phyloP scores from a whole-genome alignment of 805 yeast genomes.

The Metschnikowia lachancei region DNA sequence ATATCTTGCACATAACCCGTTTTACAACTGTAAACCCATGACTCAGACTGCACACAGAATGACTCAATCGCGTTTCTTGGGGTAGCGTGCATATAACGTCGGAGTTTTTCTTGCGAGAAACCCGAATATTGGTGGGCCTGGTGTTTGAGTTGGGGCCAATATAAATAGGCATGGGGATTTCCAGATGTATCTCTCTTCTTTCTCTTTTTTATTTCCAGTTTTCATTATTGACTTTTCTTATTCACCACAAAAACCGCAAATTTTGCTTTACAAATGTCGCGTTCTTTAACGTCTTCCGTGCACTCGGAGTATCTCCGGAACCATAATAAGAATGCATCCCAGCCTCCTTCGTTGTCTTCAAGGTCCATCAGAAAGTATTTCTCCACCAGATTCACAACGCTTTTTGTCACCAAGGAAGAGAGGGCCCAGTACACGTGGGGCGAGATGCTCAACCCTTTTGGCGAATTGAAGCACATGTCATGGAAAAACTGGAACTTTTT shows the following conservation, averaged over 20 bases:
- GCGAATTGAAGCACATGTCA: constrained; percentile 17
- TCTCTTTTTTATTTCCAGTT: background rate
- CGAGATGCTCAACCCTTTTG: constrained; percentile 42
- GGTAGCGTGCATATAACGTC: no score
- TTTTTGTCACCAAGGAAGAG: constrained; percentile 47
- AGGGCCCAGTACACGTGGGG: constrained; percentile 36
- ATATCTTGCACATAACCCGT: no score
- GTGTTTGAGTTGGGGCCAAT: no score
- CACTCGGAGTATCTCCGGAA: constrained; percentile 17
- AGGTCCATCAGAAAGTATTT: constrained; percentile 36
- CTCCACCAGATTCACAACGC: constrained; percentile 47
- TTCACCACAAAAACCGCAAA: background rate
- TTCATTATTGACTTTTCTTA: background rate
- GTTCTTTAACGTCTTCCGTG: constrained; percentile 15
- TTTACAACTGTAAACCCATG: no score
- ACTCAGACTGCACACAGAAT: no score
- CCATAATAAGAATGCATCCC: constrained; percentile 19
- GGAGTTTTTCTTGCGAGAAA: no score
- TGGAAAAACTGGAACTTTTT: constrained; percentile 52
- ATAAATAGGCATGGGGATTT: no score
- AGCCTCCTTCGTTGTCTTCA: constrained; percentile 32
- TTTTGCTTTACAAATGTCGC: constrained; percentile 6
- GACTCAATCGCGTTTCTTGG: no score
- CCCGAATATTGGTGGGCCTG: no score
- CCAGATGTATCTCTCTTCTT: no score